Evolutionary conservation across 768 basidiomycete genomes (phyloP).

Genomic region (Kwoniella heveanensis): DNA sequence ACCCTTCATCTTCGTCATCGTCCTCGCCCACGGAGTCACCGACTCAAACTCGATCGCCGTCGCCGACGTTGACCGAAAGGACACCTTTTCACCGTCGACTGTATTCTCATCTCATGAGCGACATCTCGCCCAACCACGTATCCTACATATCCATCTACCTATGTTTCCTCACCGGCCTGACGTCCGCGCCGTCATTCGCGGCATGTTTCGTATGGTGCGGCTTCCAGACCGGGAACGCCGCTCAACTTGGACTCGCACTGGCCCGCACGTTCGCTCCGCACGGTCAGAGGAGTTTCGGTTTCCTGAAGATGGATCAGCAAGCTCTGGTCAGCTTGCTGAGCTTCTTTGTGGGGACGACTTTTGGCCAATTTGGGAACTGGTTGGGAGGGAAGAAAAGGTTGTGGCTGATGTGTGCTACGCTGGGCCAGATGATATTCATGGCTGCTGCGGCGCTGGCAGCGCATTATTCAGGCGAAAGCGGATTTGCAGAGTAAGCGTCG

Average conservation of each 20-base stretch:
- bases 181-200: constrained; percentile 35
- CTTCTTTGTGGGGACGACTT: constrained; percentile 73
- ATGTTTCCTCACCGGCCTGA: constrained; percentile 49
- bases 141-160: constrained; percentile 38
- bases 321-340: constrained; percentile 73
- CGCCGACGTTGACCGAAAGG: constrained; percentile 10
- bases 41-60: constrained; percentile 18
- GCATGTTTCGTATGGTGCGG: constrained; percentile 55
- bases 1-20: not conserved
- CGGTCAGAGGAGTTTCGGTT: constrained; percentile 60
- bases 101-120: constrained; percentile 1
- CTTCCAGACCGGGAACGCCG: constrained; percentile 56
- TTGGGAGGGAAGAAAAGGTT: constrained; percentile 71
- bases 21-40: not conserved
- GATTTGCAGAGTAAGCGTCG: constrained; percentile 45
- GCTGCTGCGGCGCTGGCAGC: constrained; percentile 71
- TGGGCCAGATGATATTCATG: constrained; percentile 75
- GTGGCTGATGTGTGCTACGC: constrained; percentile 73
- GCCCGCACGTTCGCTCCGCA: constrained; percentile 68
- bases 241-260: constrained; percentile 74
- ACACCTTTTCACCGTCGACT: constrained; percentile 7
- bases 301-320: constrained; percentile 80
- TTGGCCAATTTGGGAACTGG: constrained; percentile 75
- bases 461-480: constrained; percentile 66
- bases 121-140: constrained; percentile 6